phyloP scores from a whole-genome alignment of 2,329 filamentous ascomycete species.

The Aciculosporium take region DNA sequence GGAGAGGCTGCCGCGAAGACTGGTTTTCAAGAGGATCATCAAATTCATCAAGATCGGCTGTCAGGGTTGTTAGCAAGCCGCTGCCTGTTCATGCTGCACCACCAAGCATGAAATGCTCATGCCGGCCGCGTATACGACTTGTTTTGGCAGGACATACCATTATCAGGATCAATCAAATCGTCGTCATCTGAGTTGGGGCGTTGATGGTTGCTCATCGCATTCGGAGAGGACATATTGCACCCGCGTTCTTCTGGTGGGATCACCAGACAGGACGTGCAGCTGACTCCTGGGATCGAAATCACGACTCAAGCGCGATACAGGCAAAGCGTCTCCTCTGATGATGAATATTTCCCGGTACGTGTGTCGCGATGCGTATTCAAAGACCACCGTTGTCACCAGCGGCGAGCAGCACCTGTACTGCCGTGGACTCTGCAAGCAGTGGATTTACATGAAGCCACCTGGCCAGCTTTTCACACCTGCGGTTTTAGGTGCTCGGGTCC shows the following conservation, averaged over 20 bases:
- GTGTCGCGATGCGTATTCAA: no score
- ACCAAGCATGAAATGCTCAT: not conserved
- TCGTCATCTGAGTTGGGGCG: slow-evolving; percentile 49
- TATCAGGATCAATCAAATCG: slow-evolving; percentile 66
- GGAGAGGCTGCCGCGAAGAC: slow-evolving; percentile 64
- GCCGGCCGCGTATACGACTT: not conserved
- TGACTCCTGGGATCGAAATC: no score
- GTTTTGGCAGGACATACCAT: slow-evolving; percentile 38
- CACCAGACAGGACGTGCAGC: no score
- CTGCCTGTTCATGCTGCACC: not conserved
- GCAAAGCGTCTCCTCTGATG: no score
- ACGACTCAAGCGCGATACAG: not conserved
- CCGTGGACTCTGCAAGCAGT: no score
- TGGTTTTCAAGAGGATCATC: slow-evolving; percentile 64
- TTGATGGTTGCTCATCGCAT: slow-evolving; percentile 42
- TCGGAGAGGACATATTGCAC: slow-evolving; percentile 31
- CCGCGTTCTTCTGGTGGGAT: no score
- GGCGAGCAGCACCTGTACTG: no score
- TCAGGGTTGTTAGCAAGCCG: slow-evolving; percentile 1
- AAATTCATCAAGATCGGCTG: slow-evolving; percentile 80
- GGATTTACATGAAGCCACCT: slow-evolving; percentile 2
- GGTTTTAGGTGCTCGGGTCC: not conserved
- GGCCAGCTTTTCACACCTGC: slow-evolving; percentile 2
- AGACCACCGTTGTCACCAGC: no score
- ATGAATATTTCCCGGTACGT: no score